phyloP scores from a whole-genome alignment of 2,329 filamentous ascomycete species.

The Amesomyces nigricolor region DNA sequence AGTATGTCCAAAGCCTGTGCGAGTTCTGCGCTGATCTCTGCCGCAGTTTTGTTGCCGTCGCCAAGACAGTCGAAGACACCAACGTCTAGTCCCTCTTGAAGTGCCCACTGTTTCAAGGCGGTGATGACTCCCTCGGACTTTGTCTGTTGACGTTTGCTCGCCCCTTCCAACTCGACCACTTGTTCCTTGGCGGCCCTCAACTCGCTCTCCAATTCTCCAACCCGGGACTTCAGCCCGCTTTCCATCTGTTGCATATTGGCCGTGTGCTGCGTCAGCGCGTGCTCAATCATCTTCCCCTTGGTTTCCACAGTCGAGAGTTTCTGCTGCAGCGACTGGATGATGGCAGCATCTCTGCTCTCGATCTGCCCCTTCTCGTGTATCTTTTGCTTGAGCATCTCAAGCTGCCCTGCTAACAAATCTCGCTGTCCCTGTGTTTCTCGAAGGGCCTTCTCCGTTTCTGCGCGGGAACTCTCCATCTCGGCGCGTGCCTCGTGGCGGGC shows the following conservation, averaged over 20 bases:
- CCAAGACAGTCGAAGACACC: neutral
- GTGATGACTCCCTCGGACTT: slow-evolving; percentile 7
- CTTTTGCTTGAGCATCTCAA: slow-evolving; percentile 27
- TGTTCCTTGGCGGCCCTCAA: slow-evolving; percentile 5
- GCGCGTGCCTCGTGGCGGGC: slow-evolving; percentile 31
- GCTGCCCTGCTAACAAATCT: slow-evolving; percentile 25
- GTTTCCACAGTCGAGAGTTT: slow-evolving; percentile 11
- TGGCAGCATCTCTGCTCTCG: slow-evolving; percentile 1
- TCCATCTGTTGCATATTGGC: neutral
- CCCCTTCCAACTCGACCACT: slow-evolving; percentile 4
- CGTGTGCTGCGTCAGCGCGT: slow-evolving; percentile 10
- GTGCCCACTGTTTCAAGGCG: slow-evolving; percentile 16
- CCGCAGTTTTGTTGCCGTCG: neutral
- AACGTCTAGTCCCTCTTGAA: slow-evolving; percentile 5
- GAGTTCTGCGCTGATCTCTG: slow-evolving; percentile 10
- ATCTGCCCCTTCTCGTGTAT: slow-evolving; percentile 17
- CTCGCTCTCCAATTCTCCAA: slow-evolving; percentile 11
- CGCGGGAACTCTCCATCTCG: slow-evolving; percentile 26
- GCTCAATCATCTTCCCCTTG: neutral
- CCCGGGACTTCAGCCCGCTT: neutral
- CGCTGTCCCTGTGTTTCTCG: slow-evolving; percentile 23
- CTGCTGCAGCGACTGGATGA: slow-evolving; percentile 13
- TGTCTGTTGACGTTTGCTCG: slow-evolving; percentile 5
- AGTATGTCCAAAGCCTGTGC: neutral
- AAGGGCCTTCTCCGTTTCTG: slow-evolving; percentile 27